Conservation (phyloP, 805 yeast genomes). For the Cyberlindnera xishuangbannaensis region DNA sequence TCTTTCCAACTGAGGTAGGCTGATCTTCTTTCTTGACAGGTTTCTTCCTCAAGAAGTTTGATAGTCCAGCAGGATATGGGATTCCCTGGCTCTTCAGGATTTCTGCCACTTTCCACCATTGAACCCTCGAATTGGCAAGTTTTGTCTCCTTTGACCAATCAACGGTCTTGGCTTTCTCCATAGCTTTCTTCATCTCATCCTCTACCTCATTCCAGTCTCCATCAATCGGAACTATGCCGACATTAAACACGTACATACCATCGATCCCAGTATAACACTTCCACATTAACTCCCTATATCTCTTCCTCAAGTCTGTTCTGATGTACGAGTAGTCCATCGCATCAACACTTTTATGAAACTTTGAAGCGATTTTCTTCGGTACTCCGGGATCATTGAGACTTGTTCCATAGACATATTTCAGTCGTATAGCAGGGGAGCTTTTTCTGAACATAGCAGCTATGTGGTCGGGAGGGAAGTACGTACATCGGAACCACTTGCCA, state of each 20-base stretch:
- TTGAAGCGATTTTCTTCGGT: constrained; percentile 2
- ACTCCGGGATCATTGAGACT: constrained; percentile 14
- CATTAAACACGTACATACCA: constrained; percentile 20
- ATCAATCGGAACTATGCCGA: constrained; percentile 13
- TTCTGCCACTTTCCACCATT: constrained; percentile 14
- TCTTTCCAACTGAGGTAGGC: not conserved
- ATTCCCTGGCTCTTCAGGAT: constrained; percentile 10
- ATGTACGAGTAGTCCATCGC: constrained; percentile 17
- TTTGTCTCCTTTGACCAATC: not conserved
- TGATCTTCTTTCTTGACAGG: too few relatives aligned
- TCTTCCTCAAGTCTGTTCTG: constrained; percentile 15
- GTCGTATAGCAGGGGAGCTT: constrained; percentile 19
- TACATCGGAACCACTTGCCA: constrained; percentile 11
- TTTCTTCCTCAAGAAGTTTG: too few relatives aligned
- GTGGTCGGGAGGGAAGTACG: constrained; percentile 20
- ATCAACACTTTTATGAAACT: constrained; percentile 11
- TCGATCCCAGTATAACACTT: constrained; percentile 12
- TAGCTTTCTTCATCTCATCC: constrained; percentile 1
- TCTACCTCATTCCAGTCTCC: constrained; percentile 7
- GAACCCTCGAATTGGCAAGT: constrained; percentile 7
- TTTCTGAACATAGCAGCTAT: constrained; percentile 20
- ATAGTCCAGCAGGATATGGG: constrained; percentile 5
- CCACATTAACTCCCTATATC: constrained; percentile 10
- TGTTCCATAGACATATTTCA: constrained; percentile 15
- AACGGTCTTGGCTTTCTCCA: constrained; percentile 4